Evolutionary conservation across 805 yeast genomes (phyloP).

Genomic region (Hagleromyces aurorensis): DNA sequence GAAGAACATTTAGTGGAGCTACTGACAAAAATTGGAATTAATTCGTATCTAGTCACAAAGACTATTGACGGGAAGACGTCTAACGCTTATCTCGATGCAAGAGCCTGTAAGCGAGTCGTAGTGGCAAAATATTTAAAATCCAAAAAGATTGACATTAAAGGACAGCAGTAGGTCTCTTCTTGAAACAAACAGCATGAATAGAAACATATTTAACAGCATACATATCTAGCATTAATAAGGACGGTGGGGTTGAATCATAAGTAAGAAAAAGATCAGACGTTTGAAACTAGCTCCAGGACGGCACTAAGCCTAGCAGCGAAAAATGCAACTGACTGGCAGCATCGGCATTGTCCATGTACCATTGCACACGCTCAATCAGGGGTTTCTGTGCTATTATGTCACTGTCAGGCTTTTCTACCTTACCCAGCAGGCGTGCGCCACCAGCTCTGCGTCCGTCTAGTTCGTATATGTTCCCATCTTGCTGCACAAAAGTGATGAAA

Average conservation of each 20-base stretch:
- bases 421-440: slow-evolving; percentile 64
- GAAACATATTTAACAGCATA: too few relatives aligned
- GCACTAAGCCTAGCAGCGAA: slow-evolving; percentile 71
- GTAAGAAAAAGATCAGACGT: too few relatives aligned
- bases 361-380: slow-evolving; percentile 49
- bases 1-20: slow-evolving; percentile 37
- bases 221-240: too few relatives aligned
- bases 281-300: slow-evolving; percentile 43
- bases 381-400: slow-evolving; percentile 48
- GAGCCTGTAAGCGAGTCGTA: slow-evolving; percentile 31
- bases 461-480: slow-evolving; percentile 60
- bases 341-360: slow-evolving; percentile 57
- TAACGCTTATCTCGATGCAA: slow-evolving; percentile 30
- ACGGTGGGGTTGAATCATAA: too few relatives aligned
- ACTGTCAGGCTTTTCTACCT: slow-evolving; percentile 22
- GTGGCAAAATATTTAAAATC: slow-evolving; percentile 33
- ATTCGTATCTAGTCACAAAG: slow-evolving; percentile 27
- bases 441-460: slow-evolving; percentile 73
- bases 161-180: slow-evolving; percentile 58
- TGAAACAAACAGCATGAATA: too few relatives aligned
- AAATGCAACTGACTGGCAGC: slow-evolving; percentile 55
- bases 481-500: slow-evolving; percentile 64
- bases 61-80: slow-evolving; percentile 22
- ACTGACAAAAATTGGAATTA: slow-evolving; percentile 35
- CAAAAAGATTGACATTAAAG: slow-evolving; percentile 78